Base-by-base conservation (phyloP, 352 stramenopile species). In the Pythium aquatile region DNA sequence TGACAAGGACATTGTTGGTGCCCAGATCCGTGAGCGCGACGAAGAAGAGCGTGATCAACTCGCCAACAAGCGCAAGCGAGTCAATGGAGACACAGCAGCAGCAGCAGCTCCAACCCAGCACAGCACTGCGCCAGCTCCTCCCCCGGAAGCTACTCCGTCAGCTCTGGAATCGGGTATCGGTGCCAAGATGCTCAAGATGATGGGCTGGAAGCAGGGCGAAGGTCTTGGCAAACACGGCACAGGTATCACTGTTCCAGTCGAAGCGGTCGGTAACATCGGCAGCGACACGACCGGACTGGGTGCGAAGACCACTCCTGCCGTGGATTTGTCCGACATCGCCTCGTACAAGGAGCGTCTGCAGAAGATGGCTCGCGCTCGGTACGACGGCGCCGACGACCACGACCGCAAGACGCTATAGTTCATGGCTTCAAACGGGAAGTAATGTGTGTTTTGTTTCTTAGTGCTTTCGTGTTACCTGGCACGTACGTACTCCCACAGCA, bases 121-220 rank as follows among this genome's bases (percentile, higher is more conserved):
- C 44, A 51, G 44, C n/a, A 24, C 20, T 24, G 20, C 44, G 20
- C 6, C 29, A 9, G 2, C 37, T 26, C 4, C 62, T 11, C n/a
- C 70, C 16, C 53, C 65, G 24, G 69, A 63, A 54, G 49, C 54
- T 47, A 17, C 63, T 8, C 47, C 63, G 8, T 37, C 47, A 1
- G 65, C 72, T 3, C 63, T 93, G 1, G 81, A 91, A 57, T 65
- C 76, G 3, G 83, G 85, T 2, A 89, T 95, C 46, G 87, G 87
- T 10, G 87, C 81, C 9, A 94, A 92, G 61, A 88, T 95, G 83
- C 76, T 95, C 26, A 91, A 93, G 58, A 86, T 92, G 75, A 95
- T 94, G 87, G 87, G 85, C 5, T 95, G 87, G 87, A 94, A 94
- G 54, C 85, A 81, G 16, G 87, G 87, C 8, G 74, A 93, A 64